Evolutionary conservation across 2,329 filamentous ascomycete genomes (phyloP).

Genomic region (Zymoseptoria brevis): DNA sequence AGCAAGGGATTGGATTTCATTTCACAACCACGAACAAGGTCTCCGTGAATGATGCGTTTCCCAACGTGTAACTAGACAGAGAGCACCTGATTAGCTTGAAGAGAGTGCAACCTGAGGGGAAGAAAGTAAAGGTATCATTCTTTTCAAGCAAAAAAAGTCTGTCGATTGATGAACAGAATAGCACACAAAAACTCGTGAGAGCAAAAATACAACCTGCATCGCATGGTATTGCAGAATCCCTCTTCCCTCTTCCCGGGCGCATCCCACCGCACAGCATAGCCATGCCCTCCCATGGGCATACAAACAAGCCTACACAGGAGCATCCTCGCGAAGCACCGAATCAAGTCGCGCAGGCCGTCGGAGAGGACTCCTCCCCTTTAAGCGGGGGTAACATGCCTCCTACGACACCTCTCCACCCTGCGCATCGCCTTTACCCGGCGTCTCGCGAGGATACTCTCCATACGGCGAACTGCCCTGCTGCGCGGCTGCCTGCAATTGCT

Average conservation of each 20-base stretch:
- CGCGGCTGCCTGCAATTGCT: constrained; percentile 20
- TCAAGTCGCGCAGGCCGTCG: not conserved
- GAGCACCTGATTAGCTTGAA: too few species aligned
- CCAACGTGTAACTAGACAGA: too few species aligned
- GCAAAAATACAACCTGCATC: not conserved
- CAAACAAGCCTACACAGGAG: not conserved
- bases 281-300: not conserved
- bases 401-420: not conserved
- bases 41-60: too few species aligned
- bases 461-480: constrained; percentile 12
- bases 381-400: not conserved
- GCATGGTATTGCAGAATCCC: not conserved
- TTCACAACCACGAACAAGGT: too few species aligned
- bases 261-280: not conserved
- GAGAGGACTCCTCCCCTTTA: not conserved
- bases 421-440: not conserved
- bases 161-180: not conserved
- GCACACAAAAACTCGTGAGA: not conserved
- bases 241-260: not conserved
- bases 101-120: too few species aligned
- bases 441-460: constrained; percentile 11
- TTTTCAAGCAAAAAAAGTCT: not conserved
- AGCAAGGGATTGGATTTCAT: too few species aligned
- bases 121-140: not conserved
- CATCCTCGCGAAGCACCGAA: not conserved